These are phyloP conservation scores for Chlorencoelia australis DNA, from an alignment of 2,329 filamentous ascomycete genomes.

Conservation along the genomic window DNA sequence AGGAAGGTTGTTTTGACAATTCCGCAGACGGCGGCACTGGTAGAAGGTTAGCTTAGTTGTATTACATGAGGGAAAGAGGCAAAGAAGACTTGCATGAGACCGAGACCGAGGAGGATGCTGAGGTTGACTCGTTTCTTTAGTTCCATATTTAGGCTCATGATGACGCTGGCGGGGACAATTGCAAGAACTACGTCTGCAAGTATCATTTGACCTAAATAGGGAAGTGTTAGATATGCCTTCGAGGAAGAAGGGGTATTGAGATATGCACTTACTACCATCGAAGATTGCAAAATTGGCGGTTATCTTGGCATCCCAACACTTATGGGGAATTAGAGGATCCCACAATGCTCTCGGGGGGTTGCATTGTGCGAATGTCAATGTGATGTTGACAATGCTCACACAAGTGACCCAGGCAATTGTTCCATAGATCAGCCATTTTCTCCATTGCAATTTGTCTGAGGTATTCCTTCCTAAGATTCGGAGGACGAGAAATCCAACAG, in stretches of 20 bases:
- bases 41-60: neutral
- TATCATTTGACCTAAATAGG: slow-evolving; percentile 2
- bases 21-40: slow-evolving; percentile 5
- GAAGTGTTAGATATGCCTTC: neutral
- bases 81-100: slow-evolving; percentile 2
- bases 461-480: slow-evolving; percentile 4
- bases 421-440: slow-evolving; percentile 3
- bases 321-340: neutral
- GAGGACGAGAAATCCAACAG: slow-evolving; percentile 4
- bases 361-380: slow-evolving; percentile 4
- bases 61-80: neutral
- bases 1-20: slow-evolving; percentile 6
- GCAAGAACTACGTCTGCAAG: slow-evolving; percentile 6
- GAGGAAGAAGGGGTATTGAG: too few species aligned
- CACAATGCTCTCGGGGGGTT: slow-evolving; percentile 2
- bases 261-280: slow-evolving; percentile 3
- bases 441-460: neutral
- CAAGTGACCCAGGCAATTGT: neutral
- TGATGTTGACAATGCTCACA: slow-evolving; percentile 1
- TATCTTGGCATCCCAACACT: slow-evolving; percentile 2
- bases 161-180: slow-evolving; percentile 3
- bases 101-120: slow-evolving; percentile 3
- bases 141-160: slow-evolving; percentile 3
- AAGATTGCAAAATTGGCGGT: neutral
- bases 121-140: slow-evolving; percentile 5